phyloP scores from a whole-genome alignment of 768 basidiomycete genomes.

The Lentinula edodes region DNA sequence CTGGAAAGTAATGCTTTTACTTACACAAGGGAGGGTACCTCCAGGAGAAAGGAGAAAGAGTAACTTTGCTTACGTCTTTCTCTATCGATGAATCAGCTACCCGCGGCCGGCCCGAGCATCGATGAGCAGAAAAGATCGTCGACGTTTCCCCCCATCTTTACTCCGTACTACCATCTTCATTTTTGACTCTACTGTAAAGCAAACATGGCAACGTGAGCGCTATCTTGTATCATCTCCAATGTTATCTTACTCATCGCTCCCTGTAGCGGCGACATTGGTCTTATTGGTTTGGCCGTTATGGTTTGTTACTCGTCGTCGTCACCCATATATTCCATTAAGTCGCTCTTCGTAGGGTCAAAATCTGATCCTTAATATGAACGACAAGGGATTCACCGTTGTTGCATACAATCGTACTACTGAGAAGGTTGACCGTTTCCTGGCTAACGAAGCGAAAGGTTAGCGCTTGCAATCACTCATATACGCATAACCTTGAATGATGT shows the following conservation, averaged over 20 bases:
- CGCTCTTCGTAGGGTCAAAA: constrained; percentile 73
- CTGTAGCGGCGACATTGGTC: constrained; percentile 90
- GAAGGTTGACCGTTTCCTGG: constrained; percentile 95
- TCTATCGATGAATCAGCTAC: constrained; percentile 4
- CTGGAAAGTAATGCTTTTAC: neutral
- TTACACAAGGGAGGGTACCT: neutral
- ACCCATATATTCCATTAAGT: constrained; percentile 10
- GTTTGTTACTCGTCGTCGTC: constrained; percentile 34
- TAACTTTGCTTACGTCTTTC: neutral
- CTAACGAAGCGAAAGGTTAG: constrained; percentile 94
- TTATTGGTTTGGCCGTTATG: constrained; percentile 99
- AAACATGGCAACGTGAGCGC: constrained; percentile 48
- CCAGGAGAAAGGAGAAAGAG: neutral
- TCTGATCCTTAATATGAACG: constrained; percentile 97
- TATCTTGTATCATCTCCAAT: constrained; percentile 16
- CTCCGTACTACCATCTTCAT: constrained; percentile 27
- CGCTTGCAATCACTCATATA: neutral
- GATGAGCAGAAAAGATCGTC: constrained; percentile 1
- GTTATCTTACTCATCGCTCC: constrained; percentile 11
- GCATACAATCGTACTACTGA: constrained; percentile 95
- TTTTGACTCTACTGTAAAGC: constrained; percentile 11
- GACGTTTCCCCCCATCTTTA: constrained; percentile 16
- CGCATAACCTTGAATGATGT: constrained; percentile 6
- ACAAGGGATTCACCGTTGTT: constrained; percentile 97
- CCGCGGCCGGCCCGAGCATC: constrained; percentile 2